Evolutionary conservation across 441 rosid species (phyloP).

Genomic region (Euphorbia celastroides): DNA sequence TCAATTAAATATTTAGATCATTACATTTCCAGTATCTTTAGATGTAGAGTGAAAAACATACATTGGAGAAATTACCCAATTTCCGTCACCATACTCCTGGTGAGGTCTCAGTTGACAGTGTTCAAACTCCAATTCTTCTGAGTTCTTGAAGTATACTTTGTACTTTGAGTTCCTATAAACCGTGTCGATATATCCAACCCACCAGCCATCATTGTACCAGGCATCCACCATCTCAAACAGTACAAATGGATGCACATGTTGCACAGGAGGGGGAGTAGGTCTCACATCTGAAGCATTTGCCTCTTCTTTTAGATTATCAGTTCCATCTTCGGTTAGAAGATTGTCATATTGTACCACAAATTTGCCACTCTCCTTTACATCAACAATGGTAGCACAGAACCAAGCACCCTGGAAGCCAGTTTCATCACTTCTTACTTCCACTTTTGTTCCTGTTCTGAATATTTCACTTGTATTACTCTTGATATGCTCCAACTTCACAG

Average conservation of each 20-base stretch:
- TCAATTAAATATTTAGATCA: too few relatives aligned
- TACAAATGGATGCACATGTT: constrained; percentile 25
- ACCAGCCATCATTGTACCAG: constrained; percentile 78
- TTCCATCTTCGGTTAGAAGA: constrained; percentile 60
- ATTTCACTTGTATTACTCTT: not conserved
- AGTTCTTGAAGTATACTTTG: constrained; percentile 37
- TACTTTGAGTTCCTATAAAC: constrained; percentile 38
- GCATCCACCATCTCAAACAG: constrained; percentile 60
- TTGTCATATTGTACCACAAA: constrained; percentile 48
- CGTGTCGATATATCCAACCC: constrained; percentile 53
- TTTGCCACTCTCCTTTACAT: constrained; percentile 29
- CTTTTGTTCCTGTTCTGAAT: constrained; percentile 27
- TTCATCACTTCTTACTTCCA: constrained; percentile 72
- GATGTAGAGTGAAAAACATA: constrained; percentile 9
- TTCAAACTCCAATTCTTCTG: constrained; percentile 44
- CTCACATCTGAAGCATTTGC: constrained; percentile 43
- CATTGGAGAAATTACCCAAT: constrained; percentile 39
- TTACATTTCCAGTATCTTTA: too few relatives aligned
- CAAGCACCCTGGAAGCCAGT: constrained; percentile 79
- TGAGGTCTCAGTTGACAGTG: constrained; percentile 54
- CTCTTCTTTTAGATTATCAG: constrained; percentile 52
- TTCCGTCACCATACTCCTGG: constrained; percentile 60
- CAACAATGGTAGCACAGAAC: constrained; percentile 52
- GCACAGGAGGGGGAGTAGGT: constrained; percentile 44
- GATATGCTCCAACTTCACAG: not conserved